phyloP scores from a whole-genome alignment of 768 basidiomycete species.

The Kondoa subrosea region DNA sequence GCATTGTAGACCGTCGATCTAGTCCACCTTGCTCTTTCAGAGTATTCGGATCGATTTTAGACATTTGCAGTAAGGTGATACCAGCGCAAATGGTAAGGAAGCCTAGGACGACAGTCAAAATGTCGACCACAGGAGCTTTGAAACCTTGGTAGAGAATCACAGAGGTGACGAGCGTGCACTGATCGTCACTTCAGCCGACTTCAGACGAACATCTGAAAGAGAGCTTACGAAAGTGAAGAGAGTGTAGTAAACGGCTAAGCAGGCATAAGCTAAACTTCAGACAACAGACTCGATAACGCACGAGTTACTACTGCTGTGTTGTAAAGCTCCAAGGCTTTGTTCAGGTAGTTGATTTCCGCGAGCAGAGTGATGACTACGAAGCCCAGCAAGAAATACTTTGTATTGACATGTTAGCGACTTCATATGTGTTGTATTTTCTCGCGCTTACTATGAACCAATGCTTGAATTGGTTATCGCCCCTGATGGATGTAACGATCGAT shows the following conservation, averaged over 20 bases:
- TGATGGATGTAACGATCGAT: slow-evolving; percentile 56
- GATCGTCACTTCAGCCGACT: too few relatives aligned
- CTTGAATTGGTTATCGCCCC: slow-evolving; percentile 52
- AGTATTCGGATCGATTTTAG: slow-evolving; percentile 70
- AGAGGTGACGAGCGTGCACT: slow-evolving; percentile 35
- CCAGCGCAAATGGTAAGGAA: slow-evolving; percentile 83
- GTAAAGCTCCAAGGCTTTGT: slow-evolving; percentile 86
- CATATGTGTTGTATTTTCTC: neutral
- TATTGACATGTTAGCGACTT: slow-evolving; percentile 26
- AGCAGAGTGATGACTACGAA: slow-evolving; percentile 65
- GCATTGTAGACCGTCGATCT: slow-evolving; percentile 73
- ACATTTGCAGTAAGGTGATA: slow-evolving; percentile 88
- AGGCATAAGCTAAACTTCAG: neutral
- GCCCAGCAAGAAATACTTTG: slow-evolving; percentile 55
- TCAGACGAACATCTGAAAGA: too few relatives aligned
- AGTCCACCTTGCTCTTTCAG: slow-evolving; percentile 44
- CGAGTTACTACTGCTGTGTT: slow-evolving; percentile 41
- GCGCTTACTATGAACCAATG: slow-evolving; percentile 52
- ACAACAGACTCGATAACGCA: neutral
- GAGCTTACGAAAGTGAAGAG: slow-evolving; percentile 36
- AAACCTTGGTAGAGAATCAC: slow-evolving; percentile 71
- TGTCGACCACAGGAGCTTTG: slow-evolving; percentile 53
- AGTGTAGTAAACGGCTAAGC: slow-evolving; percentile 32
- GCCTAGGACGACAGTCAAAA: slow-evolving; percentile 59
- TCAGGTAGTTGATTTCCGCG: slow-evolving; percentile 85